Conservation (phyloP, 2,329 filamentous ascomycete genomes). For the Penicillium sp. region DNA sequence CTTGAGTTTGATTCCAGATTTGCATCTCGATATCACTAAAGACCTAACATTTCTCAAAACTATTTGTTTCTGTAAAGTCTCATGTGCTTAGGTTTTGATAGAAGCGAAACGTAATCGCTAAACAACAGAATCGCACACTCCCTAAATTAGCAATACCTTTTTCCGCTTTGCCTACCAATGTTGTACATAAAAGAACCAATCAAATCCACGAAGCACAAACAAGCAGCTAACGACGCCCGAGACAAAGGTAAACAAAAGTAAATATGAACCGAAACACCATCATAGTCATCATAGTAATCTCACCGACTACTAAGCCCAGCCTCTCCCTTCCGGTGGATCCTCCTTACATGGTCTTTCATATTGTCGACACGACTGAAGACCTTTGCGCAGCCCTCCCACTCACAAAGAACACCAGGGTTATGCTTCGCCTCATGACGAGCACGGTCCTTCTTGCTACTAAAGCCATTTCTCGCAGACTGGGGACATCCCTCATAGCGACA, state of each 20-base stretch:
- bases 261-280: not conserved
- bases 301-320: not conserved
- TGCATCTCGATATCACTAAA: not conserved
- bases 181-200: not conserved
- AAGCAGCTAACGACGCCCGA: not conserved
- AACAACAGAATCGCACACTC: not conserved
- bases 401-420: constrained; percentile 52
- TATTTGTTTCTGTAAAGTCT: not conserved
- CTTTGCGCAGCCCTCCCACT: constrained; percentile 50
- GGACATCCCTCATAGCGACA: constrained; percentile 53
- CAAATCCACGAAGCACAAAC: not conserved
- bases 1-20: not conserved
- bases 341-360: constrained; percentile 46
- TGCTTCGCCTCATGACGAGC: constrained; percentile 56
- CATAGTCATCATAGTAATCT: not conserved
- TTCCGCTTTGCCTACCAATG: not conserved
- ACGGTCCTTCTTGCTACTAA: constrained; percentile 56
- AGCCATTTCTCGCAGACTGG: constrained; percentile 49
- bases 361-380: constrained; percentile 56
- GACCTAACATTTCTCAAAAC: not conserved
- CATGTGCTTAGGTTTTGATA: not conserved
- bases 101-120: not conserved
- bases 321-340: constrained; percentile 32
- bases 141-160: not conserved
- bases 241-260: too few relatives aligned